A percentile compares a stretch with the other conserved stretches of the same genome.
Conservation (phyloP, 1,284 basidiomycete genomes). For the Pholiota adiposa region DNA sequence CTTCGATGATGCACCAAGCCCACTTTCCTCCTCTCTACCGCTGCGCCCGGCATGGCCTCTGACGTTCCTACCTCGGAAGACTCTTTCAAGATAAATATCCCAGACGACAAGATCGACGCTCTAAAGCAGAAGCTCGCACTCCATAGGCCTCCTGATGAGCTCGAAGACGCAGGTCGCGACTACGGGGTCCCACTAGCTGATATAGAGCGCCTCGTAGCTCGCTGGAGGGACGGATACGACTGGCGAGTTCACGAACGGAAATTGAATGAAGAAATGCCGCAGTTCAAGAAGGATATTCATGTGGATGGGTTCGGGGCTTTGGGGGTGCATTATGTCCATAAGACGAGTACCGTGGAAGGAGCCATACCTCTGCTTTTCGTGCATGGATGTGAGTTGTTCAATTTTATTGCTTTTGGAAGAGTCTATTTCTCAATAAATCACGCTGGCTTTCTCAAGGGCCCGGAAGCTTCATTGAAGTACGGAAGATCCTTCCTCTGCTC, state of each 20-base stretch:
- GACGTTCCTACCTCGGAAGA: neutral
- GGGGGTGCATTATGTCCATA: constrained; percentile 54
- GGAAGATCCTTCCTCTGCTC: constrained; percentile 57
- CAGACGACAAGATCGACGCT: constrained; percentile 7
- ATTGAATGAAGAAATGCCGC: constrained; percentile 49
- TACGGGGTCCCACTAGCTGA: constrained; percentile 52
- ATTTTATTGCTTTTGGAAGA: neutral
- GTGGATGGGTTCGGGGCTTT: constrained; percentile 47
- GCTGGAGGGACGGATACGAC: constrained; percentile 50
- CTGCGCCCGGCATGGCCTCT: neutral
- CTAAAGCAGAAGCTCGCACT: constrained; percentile 46
- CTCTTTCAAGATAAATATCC: constrained; percentile 13
- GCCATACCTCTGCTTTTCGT: constrained; percentile 56
- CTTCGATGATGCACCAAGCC: neutral
- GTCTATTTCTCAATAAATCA: neutral
- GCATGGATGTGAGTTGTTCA: constrained; percentile 48
- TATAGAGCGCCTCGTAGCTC: constrained; percentile 41
- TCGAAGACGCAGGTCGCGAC: constrained; percentile 44
- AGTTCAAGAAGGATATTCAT: constrained; percentile 48
- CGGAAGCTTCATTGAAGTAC: constrained; percentile 58
- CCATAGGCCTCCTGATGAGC: constrained; percentile 46
- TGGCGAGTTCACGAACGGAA: constrained; percentile 48
- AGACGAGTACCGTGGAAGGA: constrained; percentile 40
- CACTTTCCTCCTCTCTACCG: neutral
- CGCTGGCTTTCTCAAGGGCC: constrained; percentile 48